phyloP scores from a whole-genome alignment of 164 flowering plant species.

The Litsea cubeba region DNA sequence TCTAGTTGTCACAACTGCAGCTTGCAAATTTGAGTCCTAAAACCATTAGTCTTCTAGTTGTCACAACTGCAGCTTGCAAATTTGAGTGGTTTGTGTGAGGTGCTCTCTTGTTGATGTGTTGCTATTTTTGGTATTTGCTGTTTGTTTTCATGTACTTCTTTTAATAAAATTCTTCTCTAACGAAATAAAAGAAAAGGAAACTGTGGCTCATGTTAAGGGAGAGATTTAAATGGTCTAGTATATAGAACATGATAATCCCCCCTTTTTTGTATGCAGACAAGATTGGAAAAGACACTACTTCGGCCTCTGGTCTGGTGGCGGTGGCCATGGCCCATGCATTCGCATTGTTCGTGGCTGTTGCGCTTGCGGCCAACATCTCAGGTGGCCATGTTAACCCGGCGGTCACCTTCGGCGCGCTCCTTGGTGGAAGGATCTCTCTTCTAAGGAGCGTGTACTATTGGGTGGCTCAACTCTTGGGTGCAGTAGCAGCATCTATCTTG shows the following conservation, averaged over 20 bases:
- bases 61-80: no score
- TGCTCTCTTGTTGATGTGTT: no score
- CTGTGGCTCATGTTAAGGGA: no score
- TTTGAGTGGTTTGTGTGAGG: no score
- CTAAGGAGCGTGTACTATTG: slow-evolving; percentile 53
- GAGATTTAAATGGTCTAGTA: not conserved
- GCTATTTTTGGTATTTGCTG: no score
- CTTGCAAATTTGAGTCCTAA: no score
- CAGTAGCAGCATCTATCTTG: slow-evolving; percentile 52
- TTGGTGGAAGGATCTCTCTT: slow-evolving; percentile 61
- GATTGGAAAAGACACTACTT: not conserved
- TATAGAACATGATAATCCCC: not conserved
- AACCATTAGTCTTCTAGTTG: no score
- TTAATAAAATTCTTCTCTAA: no score
- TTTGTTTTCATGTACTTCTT: no score
- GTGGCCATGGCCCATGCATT: slow-evolving; percentile 53
- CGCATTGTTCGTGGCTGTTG: slow-evolving; percentile 50
- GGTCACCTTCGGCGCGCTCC: slow-evolving; percentile 63
- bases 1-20: no score
- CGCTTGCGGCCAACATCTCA: slow-evolving; percentile 46
- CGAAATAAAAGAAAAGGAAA: no score
- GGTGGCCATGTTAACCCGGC: slow-evolving; percentile 83
- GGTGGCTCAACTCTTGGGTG: slow-evolving; percentile 67
- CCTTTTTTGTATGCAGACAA: not conserved
- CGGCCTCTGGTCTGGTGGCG: slow-evolving; percentile 1